phyloP scores from a whole-genome alignment of 2,329 filamentous ascomycete genomes.

The Trichophyton mentagrophytes region DNA sequence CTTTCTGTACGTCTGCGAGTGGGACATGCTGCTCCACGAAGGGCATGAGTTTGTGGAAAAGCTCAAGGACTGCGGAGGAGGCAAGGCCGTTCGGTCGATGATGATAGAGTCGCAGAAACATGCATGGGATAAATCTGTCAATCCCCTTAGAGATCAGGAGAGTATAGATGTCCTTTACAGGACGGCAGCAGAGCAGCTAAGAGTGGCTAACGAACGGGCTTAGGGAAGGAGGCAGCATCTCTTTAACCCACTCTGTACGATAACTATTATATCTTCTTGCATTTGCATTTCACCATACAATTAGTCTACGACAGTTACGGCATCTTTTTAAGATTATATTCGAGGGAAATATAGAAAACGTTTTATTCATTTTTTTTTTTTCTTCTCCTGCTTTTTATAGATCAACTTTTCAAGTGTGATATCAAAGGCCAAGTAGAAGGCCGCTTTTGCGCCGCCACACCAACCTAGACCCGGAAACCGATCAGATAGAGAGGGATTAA shows the following conservation, averaged over 20 bases:
- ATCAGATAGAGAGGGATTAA: neutral
- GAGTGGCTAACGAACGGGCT: slow-evolving; percentile 22
- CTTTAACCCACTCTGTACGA: neutral
- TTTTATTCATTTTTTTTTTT: neutral
- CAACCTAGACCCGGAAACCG: neutral
- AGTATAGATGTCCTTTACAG: slow-evolving; percentile 32
- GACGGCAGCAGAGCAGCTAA: slow-evolving; percentile 33
- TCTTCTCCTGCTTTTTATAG: neutral
- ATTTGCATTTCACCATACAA: neutral
- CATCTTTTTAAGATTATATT: neutral
- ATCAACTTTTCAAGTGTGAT: neutral
- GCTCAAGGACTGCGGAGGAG: slow-evolving; percentile 23
- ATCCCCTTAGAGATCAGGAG: slow-evolving; percentile 35
- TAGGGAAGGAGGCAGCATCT: neutral
- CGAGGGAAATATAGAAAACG: neutral
- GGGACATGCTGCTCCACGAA: slow-evolving; percentile 54
- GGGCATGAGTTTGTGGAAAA: slow-evolving; percentile 36
- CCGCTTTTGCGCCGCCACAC: neutral
- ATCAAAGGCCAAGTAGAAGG: neutral
- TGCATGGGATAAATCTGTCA: slow-evolving; percentile 38
- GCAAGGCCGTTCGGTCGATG: slow-evolving; percentile 34
- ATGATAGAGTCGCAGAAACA: slow-evolving; percentile 36
- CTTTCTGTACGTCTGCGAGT: slow-evolving; percentile 51
- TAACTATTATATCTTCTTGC: neutral
- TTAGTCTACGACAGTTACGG: neutral